phyloP scores from a whole-genome alignment of 1,139 yeast genomes.

The Kodamaea sp. region DNA sequence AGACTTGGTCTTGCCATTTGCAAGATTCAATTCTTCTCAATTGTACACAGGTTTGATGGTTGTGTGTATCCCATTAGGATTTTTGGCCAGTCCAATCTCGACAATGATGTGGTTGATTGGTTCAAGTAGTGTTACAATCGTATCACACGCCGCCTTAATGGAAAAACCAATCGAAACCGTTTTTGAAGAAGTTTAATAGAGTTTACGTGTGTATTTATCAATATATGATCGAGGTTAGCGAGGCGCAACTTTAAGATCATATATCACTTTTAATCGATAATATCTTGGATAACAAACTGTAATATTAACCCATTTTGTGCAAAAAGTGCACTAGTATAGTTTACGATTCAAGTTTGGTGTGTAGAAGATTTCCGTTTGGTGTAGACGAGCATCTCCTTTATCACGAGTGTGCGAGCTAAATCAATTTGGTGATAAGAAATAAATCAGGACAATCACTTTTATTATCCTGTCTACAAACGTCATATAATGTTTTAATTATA shows the following conservation, averaged over 20 bases:
- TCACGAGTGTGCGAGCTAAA: too few relatives aligned
- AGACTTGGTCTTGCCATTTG: constrained; percentile 71
- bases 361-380: too few relatives aligned
- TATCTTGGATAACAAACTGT: too few relatives aligned
- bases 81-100: constrained; percentile 89
- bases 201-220: not conserved
- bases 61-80: constrained; percentile 81
- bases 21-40: constrained; percentile 72
- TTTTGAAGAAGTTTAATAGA: constrained; percentile 66
- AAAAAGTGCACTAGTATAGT: too few relatives aligned
- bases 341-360: too few relatives aligned
- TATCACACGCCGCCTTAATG: constrained; percentile 90
- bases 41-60: constrained; percentile 82
- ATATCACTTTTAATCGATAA: too few relatives aligned
- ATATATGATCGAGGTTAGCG: too few relatives aligned
- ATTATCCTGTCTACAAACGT: not conserved
- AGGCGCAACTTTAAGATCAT: too few relatives aligned
- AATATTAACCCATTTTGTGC: too few relatives aligned
- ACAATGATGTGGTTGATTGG: constrained; percentile 97
- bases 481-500: constrained; percentile 1
- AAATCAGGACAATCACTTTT: not conserved
- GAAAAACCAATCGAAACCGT: constrained; percentile 98
- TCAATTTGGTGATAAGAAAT: too few relatives aligned
- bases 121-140: constrained; percentile 80
- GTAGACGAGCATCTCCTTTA: too few relatives aligned